phyloP scores from a whole-genome alignment of 148 eudicot genomes.

The Rhododendron molle region DNA sequence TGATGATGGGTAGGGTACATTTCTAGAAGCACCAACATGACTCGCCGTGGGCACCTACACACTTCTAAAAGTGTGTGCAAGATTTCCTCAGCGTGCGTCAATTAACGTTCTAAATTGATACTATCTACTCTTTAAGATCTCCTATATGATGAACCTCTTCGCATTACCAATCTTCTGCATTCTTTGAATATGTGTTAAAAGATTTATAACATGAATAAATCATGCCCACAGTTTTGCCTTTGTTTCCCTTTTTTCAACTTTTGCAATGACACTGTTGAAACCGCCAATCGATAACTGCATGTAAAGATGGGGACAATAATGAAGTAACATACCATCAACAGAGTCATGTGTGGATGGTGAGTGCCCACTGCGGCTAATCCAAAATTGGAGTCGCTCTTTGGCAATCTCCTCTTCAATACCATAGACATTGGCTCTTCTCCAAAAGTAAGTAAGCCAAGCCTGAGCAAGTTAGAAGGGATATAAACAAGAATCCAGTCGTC shows the following conservation, averaged over 20 bases:
- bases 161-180: background rate
- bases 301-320: background rate
- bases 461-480: slow-evolving; percentile 21
- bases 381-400: slow-evolving; percentile 66
- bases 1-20: background rate
- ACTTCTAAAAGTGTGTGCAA: background rate
- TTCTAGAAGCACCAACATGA: background rate
- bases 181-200: background rate
- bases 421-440: slow-evolving; percentile 73
- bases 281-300: background rate
- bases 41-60: background rate
- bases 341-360: slow-evolving; percentile 95
- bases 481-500: background rate
- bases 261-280: background rate
- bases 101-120: background rate
- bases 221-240: background rate
- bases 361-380: slow-evolving; percentile 73
- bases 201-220: background rate
- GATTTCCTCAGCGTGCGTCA: background rate
- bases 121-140: background rate
- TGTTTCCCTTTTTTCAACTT: background rate
- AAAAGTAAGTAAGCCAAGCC: slow-evolving; percentile 96
- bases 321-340: slow-evolving; percentile 53
- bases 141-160: background rate
- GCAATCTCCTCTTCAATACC: slow-evolving; percentile 77